Base-by-base conservation (phyloP, 257 asterid species). In the Solanum pinnatisectum region DNA sequence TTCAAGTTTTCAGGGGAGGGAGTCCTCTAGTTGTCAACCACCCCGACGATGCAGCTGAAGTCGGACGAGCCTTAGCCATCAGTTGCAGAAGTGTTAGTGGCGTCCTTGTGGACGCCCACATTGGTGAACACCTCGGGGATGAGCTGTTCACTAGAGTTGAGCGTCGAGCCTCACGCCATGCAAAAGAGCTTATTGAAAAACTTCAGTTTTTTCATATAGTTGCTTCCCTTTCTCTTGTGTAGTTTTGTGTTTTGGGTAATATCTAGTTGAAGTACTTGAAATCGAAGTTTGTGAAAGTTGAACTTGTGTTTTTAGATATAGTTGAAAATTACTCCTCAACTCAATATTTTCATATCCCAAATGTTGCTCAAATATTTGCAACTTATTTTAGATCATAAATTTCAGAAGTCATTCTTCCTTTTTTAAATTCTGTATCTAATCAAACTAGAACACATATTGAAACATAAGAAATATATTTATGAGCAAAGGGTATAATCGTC, bases 41-140 rank as follows among this genome's bases (percentile, higher is more conserved):
- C 82, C 98, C 98, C 0, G 96, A 93, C 8, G 98, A 97, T 23
- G 93, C 92, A 49, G 95, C 92, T 8, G 99, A 97, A 95, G 89
- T 96, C 27, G 99, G 99, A 42, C 96, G 93, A 8, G 98, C 96
- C 44, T 89, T 97, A 12, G 98, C 98, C 88, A 95, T 85, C 89
- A 96, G 98, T 73, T 97, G 99, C 88, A 92, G 98, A 33, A 97
- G 99, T 18, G 95, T 97, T 1, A 90, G 94, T 84, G 98, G 98
- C 1, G 99, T 97, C 83, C 94, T 97, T 1, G 99, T 97, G 0
- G 99, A 97, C 8, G 98, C 98, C 3, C 99, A 96, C 90, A 94
- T 97, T 1, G 98, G 99, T 2, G 98, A 95, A 14, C 89, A 77
- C 6, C 96, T 96, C 9, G 90, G 98, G 74, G 95, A 94, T 18